Conservation (phyloP, 352 stramenopile species). For the Globisporangium parvum region DNA sequence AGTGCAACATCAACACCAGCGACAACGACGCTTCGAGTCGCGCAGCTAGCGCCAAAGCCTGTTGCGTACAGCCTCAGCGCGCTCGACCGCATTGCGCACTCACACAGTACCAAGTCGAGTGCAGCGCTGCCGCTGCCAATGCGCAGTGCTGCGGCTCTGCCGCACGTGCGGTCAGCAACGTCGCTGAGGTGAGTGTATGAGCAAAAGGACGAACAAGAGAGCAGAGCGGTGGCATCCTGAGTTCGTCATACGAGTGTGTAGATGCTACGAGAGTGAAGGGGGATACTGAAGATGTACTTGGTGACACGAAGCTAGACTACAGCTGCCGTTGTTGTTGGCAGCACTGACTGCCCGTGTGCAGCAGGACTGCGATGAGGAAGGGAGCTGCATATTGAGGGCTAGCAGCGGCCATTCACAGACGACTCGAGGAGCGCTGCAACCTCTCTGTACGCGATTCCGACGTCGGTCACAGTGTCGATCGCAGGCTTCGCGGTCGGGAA, state of each 20-base stretch:
- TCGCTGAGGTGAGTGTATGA: neutral
- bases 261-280: neutral
- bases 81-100: slow-evolving; percentile 4
- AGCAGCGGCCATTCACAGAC: slow-evolving; percentile 7
- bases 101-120: slow-evolving; percentile 2
- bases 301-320: no score
- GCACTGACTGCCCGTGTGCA: no score
- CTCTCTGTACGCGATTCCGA: slow-evolving; percentile 39
- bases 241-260: neutral
- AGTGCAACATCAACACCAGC: neutral
- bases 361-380: neutral
- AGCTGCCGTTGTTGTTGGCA: no score
- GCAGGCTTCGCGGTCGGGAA: slow-evolving; percentile 3
- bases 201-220: neutral
- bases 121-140: neutral
- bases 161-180: slow-evolving; percentile 2
- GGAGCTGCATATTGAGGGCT: neutral
- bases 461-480: slow-evolving; percentile 5
- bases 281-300: neutral
- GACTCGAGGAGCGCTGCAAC: slow-evolving; percentile 20
- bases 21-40: slow-evolving; percentile 8
- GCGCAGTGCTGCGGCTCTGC: neutral
- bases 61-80: slow-evolving; percentile 17
- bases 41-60: slow-evolving; percentile 12
- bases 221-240: neutral